Percentiles rank a stretch among this genome's conserved stretches.
These are phyloP conservation scores for Rhizopus arrhizus DNA, from an alignment of 371 early-diverging fungal species.

Conservation along the genomic window DNA sequence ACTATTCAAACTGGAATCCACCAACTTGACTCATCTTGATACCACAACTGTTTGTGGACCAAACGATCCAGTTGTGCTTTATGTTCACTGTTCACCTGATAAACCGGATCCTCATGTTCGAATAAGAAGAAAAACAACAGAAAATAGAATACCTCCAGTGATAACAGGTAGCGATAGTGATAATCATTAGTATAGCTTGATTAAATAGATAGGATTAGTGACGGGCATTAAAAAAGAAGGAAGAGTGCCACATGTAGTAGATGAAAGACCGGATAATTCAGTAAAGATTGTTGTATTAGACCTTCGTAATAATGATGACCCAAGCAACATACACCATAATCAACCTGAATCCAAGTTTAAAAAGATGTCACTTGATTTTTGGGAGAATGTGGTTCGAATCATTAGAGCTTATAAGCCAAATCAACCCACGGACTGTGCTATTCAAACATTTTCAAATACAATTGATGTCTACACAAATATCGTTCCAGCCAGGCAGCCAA, in stretches of 20 bases:
- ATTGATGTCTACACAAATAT: constrained; percentile 23
- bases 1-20: constrained; percentile 21
- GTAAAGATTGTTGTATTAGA: constrained; percentile 23
- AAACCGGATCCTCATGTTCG: constrained; percentile 40
- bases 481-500: constrained; percentile 1
- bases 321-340: constrained; percentile 9
- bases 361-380: constrained; percentile 22
- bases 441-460: constrained; percentile 8
- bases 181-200: background rate
- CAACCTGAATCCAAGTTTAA: constrained; percentile 19
- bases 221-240: constrained; percentile 26
- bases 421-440: constrained; percentile 17
- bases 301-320: constrained; percentile 19
- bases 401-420: constrained; percentile 8
- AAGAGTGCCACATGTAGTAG: constrained; percentile 15
- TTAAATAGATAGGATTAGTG: constrained; percentile 4
- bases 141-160: constrained; percentile 38
- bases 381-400: constrained; percentile 16
- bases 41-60: constrained; percentile 27
- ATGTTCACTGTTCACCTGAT: constrained; percentile 36
- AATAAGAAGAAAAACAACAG: constrained; percentile 40
- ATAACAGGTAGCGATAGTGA: constrained; percentile 34
- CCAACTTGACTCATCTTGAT: constrained; percentile 16
- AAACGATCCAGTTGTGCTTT: constrained; percentile 38
- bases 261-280: constrained; percentile 21